Base-by-base conservation (phyloP, 2,329 filamentous ascomycete genomes). In the Epichloe bromicola region DNA sequence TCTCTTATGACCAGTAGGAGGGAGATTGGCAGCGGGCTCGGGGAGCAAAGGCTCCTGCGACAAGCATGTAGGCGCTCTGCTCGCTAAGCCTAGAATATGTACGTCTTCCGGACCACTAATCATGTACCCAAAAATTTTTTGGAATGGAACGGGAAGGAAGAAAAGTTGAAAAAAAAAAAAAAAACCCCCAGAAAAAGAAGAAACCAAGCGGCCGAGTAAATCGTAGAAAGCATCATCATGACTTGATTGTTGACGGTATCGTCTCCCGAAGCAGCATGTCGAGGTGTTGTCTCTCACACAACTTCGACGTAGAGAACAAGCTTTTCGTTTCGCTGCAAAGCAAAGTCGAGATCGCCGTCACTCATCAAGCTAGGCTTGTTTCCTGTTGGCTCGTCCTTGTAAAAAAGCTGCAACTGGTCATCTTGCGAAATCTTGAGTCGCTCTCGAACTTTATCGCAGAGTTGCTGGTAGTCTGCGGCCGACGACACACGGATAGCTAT, bases 401-500 rank as follows among this genome's bases (percentile, higher is more conserved):
- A 96, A 58, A 83, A 87, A 23, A 96, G 77, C 55, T 85, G 75
- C 30, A 96, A 76, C 20, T 85, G 78, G n/a, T 87, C 82, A 10
- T 79, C 73, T 12, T 73, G 70, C 0, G 73, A 74, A 48, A 95
- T 77, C 70, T 89, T 89, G 57, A 95, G 76, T 43, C 93, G 79
- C 59, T 96, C 88, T 47, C 81, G 78, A 53, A 97, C 82, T 68
- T 93, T 95, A 57, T 89, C 84, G 59, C 85, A 84, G 8, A 98
- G 75, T 54, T 88, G 85, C 49, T 79, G 74, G 66, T 84, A 93
- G 50, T 78, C 78, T 60, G 94, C 88, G 50, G 94, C 86, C 1
- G 78, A 78, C 0, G 91, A 85, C 51, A 97, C 88, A 36, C 90
- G 83, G 60, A 98, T 89, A 43, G 93, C 86, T 58, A 96, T 91